A percentile compares a stretch with the other conserved stretches of the same genome.
Conservation (phyloP, 1,284 basidiomycete species). For the Pisolithus thermaeus region DNA sequence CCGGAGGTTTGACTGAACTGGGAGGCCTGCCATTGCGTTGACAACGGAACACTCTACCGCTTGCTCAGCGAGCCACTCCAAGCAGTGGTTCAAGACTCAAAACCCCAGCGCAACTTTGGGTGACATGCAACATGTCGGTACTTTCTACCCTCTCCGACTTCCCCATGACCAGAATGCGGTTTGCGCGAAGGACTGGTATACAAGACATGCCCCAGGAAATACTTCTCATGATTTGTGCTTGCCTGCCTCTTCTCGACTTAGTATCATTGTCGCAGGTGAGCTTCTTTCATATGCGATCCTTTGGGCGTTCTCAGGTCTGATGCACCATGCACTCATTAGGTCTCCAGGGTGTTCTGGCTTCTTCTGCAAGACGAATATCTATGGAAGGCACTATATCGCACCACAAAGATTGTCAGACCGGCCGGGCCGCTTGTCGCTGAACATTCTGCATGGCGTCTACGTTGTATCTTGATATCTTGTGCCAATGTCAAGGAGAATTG, state of each 20-base stretch:
- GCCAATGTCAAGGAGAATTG: conserved; percentile 4
- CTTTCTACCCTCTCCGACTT: too few relatives aligned
- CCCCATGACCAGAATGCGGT: neutral
- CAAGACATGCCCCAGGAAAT: conserved; percentile 3
- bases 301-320: neutral
- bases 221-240: conserved; percentile 2
- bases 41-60: too few relatives aligned
- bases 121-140: too few relatives aligned
- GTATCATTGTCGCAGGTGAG: conserved; percentile 1
- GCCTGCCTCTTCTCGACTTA: conserved; percentile 1
- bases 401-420: conserved; percentile 1
- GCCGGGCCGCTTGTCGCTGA: conserved; percentile 2
- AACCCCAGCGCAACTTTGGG: too few relatives aligned
- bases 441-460: neutral
- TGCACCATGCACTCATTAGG: neutral
- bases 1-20: too few relatives aligned
- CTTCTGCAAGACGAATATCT: conserved; percentile 2
- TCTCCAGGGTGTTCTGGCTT: conserved; percentile 1
- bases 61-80: too few relatives aligned
- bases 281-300: neutral
- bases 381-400: conserved; percentile 4
- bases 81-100: too few relatives aligned
- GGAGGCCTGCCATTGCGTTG: too few relatives aligned
- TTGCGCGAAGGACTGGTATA: neutral
- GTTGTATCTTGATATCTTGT: neutral